Evolutionary conservation across 768 basidiomycete species (phyloP).

Genomic region (Tulasnella sp.): DNA sequence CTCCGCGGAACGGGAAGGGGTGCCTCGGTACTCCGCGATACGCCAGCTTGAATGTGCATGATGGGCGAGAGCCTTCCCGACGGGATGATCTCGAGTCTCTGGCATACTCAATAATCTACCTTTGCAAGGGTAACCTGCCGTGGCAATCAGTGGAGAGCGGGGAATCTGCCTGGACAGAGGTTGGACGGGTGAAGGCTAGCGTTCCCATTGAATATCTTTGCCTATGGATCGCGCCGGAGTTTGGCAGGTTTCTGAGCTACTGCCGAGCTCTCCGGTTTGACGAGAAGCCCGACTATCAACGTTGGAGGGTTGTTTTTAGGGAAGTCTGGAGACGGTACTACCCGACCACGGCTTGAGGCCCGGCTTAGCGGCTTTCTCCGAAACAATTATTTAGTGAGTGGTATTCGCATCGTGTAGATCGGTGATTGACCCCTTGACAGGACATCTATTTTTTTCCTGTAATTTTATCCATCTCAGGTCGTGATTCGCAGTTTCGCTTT

Average conservation of each 20-base stretch:
- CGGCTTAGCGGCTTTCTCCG: too few relatives aligned
- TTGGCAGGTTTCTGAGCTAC: slow-evolving; percentile 3
- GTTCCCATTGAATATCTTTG: background rate
- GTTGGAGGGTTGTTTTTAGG: slow-evolving; percentile 1
- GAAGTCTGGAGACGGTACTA: background rate
- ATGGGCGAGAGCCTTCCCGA: slow-evolving; percentile 4
- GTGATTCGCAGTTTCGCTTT: too few relatives aligned
- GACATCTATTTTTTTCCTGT: too few relatives aligned
- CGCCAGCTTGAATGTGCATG: slow-evolving; percentile 5
- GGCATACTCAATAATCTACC: slow-evolving; percentile 7
- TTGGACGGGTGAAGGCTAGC: background rate
- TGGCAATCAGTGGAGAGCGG: slow-evolving; percentile 8
- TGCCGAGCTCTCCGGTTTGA: background rate
- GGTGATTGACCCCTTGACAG: too few relatives aligned
- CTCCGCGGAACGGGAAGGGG: slow-evolving; percentile 5
- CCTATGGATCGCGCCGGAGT: background rate
- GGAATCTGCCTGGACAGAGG: slow-evolving; percentile 1
- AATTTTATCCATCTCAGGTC: too few relatives aligned
- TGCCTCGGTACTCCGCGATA: slow-evolving; percentile 4
- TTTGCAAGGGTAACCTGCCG: slow-evolving; percentile 8
- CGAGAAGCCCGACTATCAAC: background rate
- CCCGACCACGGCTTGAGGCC: too few relatives aligned
- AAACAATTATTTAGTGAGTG: too few relatives aligned
- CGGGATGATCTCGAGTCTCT: slow-evolving; percentile 12
- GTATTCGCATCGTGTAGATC: too few relatives aligned